Evolutionary conservation across 139 green algal species (phyloP).

Genomic region (Chlorella vulgaris): DNA sequence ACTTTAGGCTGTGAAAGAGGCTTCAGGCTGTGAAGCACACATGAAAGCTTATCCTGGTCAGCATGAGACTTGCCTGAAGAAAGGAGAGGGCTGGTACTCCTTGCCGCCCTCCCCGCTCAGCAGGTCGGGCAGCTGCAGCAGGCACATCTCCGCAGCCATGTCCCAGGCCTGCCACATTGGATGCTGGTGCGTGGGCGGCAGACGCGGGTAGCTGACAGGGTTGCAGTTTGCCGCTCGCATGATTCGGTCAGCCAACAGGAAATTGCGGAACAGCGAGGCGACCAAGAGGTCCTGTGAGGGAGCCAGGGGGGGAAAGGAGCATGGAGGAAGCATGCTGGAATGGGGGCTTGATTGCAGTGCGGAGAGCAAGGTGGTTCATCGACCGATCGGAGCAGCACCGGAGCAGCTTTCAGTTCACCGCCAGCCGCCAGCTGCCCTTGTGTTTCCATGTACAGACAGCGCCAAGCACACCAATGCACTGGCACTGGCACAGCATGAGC

Average conservation of each 20-base stretch:
- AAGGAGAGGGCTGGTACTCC: conserved; percentile 72
- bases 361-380: too few species aligned
- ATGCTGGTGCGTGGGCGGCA: conserved; percentile 96
- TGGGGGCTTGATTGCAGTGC: too few species aligned
- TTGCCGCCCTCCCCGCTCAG: conserved; percentile 21
- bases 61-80: too few species aligned
- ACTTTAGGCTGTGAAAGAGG: too few species aligned
- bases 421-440: too few species aligned
- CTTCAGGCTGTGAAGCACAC: too few species aligned
- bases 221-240: conserved; percentile 88
- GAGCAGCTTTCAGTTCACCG: too few species aligned
- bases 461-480: not conserved
- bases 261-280: conserved; percentile 97
- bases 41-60: too few species aligned
- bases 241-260: conserved; percentile 96
- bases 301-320: not conserved
- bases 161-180: conserved; percentile 97
- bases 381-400: conserved; percentile 8
- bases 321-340: too few species aligned
- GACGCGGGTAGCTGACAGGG: conserved; percentile 78
- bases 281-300: conserved; percentile 93
- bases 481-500: not conserved
- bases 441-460: not conserved
- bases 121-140: conserved; percentile 66
- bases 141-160: conserved; percentile 95